Evolutionary conservation across 495 filamentous ascomycete genomes (phyloP), one percentile per base, ranked within the genome.

Genomic region (Aspergillus homomorphus): DNA sequence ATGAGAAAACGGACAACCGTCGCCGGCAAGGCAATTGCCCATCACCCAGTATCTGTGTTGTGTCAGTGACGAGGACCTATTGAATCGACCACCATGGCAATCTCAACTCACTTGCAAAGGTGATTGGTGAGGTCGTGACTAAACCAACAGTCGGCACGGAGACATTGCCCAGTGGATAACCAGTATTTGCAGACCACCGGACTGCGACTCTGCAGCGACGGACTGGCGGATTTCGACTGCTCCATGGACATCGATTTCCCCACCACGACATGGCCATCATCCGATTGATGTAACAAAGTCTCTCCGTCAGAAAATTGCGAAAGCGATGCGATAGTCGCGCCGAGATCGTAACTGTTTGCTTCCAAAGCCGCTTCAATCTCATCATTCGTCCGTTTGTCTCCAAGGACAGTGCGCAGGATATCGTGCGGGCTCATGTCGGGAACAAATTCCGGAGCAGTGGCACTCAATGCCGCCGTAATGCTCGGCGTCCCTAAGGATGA

Each of bases 361-460:
- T 93, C 92, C 49, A 99, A 82, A 16, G 92, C 91, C 10, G 83
- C 77, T 66, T 97, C 91, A 52, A 98, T 92, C 69, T 99, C 95
- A 53, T 97, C 93, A 64, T 98, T 93, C 16, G 89, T 85, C 62
- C 88, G 87, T 57, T 88, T 86, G 65, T 92, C 91, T 12, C 93
- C 91, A 33, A 99, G 79, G 28, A 99, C 94, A 12, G 92, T 96
- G 51, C 95, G 89, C 45, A 99, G 79, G 80, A 99, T 99, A 71
- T 99, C 95, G 76, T 96, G 95, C 3, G 95, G 92, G 52, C 90
- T 94, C 95, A 99, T 99, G 65, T 98, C 92, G 33, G 87, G 84
- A 24, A 89, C 85, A 58, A 90, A 83, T 65, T 90, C 95, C 56
- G 92, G 86, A 16, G 91, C 87, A 8, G 87, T 89, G 19, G 87